A percentile compares a stretch with the other conserved stretches of the same genome.
Conservation (phyloP, 208 protist genomes). For the Acanthamoeba triangularis region DNA sequence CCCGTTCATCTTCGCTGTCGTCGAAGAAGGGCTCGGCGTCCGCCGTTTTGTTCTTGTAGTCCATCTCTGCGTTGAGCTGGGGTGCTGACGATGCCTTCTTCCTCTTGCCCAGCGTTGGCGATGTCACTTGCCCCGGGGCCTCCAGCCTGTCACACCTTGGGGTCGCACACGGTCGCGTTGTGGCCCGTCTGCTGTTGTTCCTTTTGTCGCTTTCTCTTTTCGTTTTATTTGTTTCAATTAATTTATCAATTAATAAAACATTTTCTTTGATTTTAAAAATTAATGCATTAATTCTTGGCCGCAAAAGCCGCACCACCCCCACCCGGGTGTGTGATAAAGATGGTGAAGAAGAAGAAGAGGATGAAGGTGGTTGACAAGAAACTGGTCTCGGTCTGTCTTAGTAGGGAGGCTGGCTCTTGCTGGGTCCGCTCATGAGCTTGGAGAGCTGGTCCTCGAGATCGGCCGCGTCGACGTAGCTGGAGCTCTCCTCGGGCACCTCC, state of each 20-base stretch:
- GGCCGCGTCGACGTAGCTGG: conserved; percentile 53
- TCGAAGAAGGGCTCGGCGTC: neutral
- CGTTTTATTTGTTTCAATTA: no score
- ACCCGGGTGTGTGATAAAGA: no score
- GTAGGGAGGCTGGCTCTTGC: neutral
- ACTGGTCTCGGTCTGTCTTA: no score
- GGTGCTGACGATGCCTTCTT: conserved; percentile 7
- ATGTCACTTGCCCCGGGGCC: neutral
- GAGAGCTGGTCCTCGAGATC: conserved; percentile 52
- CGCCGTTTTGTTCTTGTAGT: neutral
- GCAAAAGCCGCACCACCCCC: no score
- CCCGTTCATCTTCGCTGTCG: neutral
- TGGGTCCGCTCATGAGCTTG: conserved; percentile 25
- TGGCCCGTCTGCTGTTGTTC: no score
- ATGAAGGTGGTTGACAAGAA: no score
- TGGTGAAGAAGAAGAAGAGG: no score
- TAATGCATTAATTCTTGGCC: no score
- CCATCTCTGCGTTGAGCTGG: neutral
- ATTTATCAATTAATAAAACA: no score
- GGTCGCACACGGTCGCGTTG: no score
- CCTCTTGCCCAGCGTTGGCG: neutral
- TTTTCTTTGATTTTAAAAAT: no score
- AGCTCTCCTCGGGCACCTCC: conserved; percentile 65
- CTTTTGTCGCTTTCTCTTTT: no score
- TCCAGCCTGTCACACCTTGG: neutral